phyloP scores from a whole-genome alignment of 148 eudicot species.

The Vaccinium myrtillus region DNA sequence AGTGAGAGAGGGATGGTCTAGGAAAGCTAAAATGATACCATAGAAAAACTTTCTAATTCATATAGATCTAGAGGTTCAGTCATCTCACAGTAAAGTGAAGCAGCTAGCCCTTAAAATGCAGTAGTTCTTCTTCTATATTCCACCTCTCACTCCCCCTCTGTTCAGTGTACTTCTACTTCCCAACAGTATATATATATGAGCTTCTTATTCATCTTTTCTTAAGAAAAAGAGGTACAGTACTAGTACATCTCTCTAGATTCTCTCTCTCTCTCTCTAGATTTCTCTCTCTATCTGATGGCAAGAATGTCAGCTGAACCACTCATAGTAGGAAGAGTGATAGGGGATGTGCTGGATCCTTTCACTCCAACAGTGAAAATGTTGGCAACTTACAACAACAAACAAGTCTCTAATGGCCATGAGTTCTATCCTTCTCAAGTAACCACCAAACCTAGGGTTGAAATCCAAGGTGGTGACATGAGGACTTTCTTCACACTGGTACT shows the following conservation, averaged over 20 bases:
- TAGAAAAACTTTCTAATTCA: background rate
- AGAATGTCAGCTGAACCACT: conserved; percentile 50
- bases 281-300: conserved; percentile 35
- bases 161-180: background rate
- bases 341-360: conserved; percentile 79
- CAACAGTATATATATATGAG: background rate
- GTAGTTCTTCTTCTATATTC: too few relatives aligned
- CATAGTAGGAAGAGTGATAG: conserved; percentile 67
- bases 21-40: background rate
- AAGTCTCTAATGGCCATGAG: conserved; percentile 75
- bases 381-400: conserved; percentile 47
- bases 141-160: too few relatives aligned
- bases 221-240: background rate
- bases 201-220: background rate
- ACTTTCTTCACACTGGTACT: conserved; percentile 77
- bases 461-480: conserved; percentile 61
- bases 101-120: background rate
- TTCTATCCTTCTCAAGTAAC: conserved; percentile 60
- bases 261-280: conserved; percentile 5
- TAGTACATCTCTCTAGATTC: background rate
- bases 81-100: background rate
- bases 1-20: background rate
- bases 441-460: conserved; percentile 54
- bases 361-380: conserved; percentile 47
- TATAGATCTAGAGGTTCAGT: background rate